These are phyloP conservation scores for Saccharum spontaneum DNA, from an alignment of 176 grass and related monocot genomes.

Conservation along the genomic window DNA sequence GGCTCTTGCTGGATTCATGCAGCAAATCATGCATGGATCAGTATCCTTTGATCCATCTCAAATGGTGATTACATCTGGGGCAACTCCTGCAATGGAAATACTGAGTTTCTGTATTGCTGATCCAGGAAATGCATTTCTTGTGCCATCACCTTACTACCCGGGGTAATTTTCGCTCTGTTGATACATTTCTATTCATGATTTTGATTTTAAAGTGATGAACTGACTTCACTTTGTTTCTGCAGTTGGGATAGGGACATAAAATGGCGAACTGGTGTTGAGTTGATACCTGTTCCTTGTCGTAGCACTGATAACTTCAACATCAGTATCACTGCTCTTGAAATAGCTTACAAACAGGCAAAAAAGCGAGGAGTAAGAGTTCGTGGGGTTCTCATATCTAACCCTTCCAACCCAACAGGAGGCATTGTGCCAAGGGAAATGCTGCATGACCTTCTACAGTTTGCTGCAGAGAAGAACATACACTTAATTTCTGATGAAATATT, in stretches of 20 bases:
- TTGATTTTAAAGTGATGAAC: background rate
- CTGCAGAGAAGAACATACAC: slow-evolving; percentile 88
- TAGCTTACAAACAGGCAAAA: slow-evolving; percentile 90
- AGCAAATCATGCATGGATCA: slow-evolving; percentile 66
- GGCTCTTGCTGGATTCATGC: slow-evolving; percentile 93
- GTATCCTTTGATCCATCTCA: slow-evolving; percentile 76
- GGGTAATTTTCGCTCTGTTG: slow-evolving; percentile 45
- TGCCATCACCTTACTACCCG: slow-evolving; percentile 96
- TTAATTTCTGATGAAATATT: slow-evolving; percentile 96
- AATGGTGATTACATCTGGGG: slow-evolving; percentile 86
- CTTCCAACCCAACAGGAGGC: slow-evolving; percentile 85
- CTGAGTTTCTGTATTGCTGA: slow-evolving; percentile 94
- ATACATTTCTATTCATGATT: background rate
- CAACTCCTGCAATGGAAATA: slow-evolving; percentile 89
- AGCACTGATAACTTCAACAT: slow-evolving; percentile 87
- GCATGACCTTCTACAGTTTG: slow-evolving; percentile 68
- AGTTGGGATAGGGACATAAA: slow-evolving; percentile 97
- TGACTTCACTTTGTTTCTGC: slow-evolving; percentile 21
- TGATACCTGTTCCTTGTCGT: slow-evolving; percentile 91
- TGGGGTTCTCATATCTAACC: slow-evolving; percentile 90
- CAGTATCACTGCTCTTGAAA: slow-evolving; percentile 74
- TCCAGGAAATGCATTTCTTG: slow-evolving; percentile 94
- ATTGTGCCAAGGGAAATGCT: slow-evolving; percentile 72
- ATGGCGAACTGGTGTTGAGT: slow-evolving; percentile 79
- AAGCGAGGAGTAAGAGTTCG: slow-evolving; percentile 83